Evolutionary conservation across 768 basidiomycete genomes (phyloP).

Genomic region (Rhodotorula babjevae): DNA sequence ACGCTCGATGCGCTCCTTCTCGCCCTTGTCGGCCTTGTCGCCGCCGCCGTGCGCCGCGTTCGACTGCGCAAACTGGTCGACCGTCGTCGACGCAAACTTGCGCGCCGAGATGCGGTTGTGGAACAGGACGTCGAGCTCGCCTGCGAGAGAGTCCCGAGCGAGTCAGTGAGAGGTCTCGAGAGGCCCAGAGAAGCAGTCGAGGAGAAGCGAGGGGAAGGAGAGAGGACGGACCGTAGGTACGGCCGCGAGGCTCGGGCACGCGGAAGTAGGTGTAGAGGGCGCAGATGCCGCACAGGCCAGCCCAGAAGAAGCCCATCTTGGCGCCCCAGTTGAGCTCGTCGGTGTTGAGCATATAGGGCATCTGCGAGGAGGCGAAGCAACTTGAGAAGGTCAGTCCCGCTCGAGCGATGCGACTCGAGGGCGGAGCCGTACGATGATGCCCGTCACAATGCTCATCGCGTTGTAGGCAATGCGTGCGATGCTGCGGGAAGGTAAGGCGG

Average conservation of each 20-base stretch:
- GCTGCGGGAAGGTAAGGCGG: neutral
- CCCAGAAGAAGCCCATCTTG: slow-evolving; percentile 45
- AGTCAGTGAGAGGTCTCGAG: too few relatives aligned
- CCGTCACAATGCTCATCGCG: slow-evolving; percentile 38
- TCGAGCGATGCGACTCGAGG: too few relatives aligned
- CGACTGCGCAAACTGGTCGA: slow-evolving; percentile 19
- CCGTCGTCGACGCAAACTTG: slow-evolving; percentile 37
- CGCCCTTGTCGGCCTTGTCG: slow-evolving; percentile 6
- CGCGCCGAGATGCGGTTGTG: slow-evolving; percentile 45
- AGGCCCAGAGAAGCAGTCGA: too few relatives aligned
- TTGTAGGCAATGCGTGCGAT: slow-evolving; percentile 30
- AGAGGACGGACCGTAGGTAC: slow-evolving; percentile 20
- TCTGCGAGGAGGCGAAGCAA: slow-evolving; percentile 5
- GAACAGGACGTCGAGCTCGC: slow-evolving; percentile 50
- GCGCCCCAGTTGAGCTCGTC: slow-evolving; percentile 16
- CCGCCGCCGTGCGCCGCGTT: neutral
- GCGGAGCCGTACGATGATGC: slow-evolving; percentile 30
- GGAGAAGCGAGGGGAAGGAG: neutral
- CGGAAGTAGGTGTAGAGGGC: slow-evolving; percentile 33
- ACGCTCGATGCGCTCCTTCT: neutral
- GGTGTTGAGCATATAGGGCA: slow-evolving; percentile 3
- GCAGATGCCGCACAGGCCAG: slow-evolving; percentile 16
- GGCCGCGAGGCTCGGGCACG: slow-evolving; percentile 40
- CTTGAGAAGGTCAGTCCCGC: too few relatives aligned
- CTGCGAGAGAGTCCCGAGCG: neutral